Conservation (phyloP, 1,284 basidiomycete genomes). For the Cryptococcus wingfieldii region DNA sequence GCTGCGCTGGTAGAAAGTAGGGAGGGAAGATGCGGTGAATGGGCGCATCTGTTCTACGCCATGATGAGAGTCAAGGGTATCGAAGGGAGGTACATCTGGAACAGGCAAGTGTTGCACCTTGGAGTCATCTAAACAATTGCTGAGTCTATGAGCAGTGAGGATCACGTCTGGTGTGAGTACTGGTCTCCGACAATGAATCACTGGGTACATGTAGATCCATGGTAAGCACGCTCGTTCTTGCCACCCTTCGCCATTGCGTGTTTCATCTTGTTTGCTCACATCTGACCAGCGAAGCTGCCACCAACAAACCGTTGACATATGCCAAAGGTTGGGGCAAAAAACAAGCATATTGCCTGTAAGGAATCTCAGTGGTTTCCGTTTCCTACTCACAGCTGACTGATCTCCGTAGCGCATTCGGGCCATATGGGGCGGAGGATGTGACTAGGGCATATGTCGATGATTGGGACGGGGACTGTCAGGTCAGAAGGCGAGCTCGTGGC, state of each 20-base stretch:
- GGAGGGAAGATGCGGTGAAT: slow-evolving; percentile 52
- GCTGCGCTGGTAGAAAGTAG: slow-evolving; percentile 41
- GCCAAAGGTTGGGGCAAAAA: slow-evolving; percentile 53
- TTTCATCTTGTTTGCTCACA: slow-evolving; percentile 1
- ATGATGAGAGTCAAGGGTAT: slow-evolving; percentile 49
- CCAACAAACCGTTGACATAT: slow-evolving; percentile 50
- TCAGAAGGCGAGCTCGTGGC: slow-evolving; percentile 22
- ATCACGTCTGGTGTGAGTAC: slow-evolving; percentile 55
- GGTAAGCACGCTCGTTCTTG: slow-evolving; percentile 19
- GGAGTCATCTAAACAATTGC: background rate
- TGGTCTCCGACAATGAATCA: slow-evolving; percentile 37
- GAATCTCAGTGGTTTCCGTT: background rate
- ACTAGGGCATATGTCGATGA: slow-evolving; percentile 49
- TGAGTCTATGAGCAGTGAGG: slow-evolving; percentile 39
- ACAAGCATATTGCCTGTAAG: slow-evolving; percentile 50
- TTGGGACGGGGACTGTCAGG: slow-evolving; percentile 32
- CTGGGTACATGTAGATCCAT: slow-evolving; percentile 53
- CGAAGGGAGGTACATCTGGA: slow-evolving; percentile 48
- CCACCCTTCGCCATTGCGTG: background rate
- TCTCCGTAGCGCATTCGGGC: slow-evolving; percentile 42
- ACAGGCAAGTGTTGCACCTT: slow-evolving; percentile 7
- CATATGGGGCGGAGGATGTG: slow-evolving; percentile 50
- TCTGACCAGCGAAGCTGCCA: slow-evolving; percentile 44
- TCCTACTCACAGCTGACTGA: background rate
- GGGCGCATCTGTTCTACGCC: slow-evolving; percentile 52